phyloP scores from a whole-genome alignment of 495 filamentous ascomycete genomes.

The Parmelia sp. region DNA sequence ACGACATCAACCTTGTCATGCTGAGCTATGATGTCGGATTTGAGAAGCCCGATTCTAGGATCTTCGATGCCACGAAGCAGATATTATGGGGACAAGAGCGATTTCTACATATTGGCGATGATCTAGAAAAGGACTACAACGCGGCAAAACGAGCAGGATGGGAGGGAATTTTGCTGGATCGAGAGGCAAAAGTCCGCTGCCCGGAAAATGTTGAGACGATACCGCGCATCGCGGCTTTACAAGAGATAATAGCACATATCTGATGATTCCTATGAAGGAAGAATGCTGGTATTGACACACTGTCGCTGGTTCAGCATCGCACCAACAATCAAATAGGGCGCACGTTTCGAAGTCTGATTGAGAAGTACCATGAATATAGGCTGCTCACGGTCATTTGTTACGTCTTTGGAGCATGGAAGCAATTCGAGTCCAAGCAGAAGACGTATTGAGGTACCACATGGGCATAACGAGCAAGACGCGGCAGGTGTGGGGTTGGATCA shows the following conservation, averaged over 20 bases:
- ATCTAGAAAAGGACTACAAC: conserved; percentile 54
- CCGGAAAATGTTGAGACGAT: conserved; percentile 4
- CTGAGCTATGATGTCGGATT: conserved; percentile 68
- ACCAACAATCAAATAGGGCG: neutral
- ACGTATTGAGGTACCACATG: too few relatives aligned
- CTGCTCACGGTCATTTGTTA: neutral
- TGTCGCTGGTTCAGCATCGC: neutral
- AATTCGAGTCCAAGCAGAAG: neutral
- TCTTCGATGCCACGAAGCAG: conserved; percentile 57
- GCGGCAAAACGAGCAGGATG: conserved; percentile 59
- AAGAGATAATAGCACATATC: conserved; percentile 1
- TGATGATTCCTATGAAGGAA: neutral
- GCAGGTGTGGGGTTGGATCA: too few relatives aligned
- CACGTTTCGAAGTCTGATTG: neutral
- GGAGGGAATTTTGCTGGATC: conserved; percentile 49
- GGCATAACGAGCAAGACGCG: too few relatives aligned
- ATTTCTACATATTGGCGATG: conserved; percentile 62
- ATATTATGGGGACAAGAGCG: conserved; percentile 33
- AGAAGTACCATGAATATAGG: neutral
- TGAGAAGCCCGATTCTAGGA: conserved; percentile 57
- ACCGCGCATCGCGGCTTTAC: conserved; percentile 5
- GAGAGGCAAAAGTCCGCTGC: conserved; percentile 21
- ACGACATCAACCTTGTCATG: conserved; percentile 59
- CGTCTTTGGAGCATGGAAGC: neutral
- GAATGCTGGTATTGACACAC: neutral